These are phyloP conservation scores for Trichoderma semiorbis DNA, from an alignment of 2,329 filamentous ascomycete genomes.

Conservation along the genomic window DNA sequence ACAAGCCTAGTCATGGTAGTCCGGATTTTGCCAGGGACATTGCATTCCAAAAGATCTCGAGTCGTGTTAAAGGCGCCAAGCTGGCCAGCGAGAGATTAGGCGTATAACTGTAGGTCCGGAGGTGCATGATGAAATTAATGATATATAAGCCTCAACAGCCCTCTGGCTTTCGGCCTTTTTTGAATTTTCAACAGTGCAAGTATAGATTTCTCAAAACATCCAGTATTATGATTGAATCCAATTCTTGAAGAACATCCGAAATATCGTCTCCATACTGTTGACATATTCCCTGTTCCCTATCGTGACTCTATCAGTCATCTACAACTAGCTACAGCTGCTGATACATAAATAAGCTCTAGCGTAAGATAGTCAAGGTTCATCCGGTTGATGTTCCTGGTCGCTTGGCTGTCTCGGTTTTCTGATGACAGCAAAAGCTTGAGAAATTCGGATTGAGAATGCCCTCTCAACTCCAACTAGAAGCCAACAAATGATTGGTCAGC, in stretches of 20 bases:
- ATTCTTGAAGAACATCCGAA: no score
- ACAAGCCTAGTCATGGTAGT: conserved; percentile 18
- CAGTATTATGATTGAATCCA: neutral
- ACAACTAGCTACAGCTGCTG: no score
- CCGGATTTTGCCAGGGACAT: conserved; percentile 18
- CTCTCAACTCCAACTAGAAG: neutral
- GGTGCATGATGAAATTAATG: neutral
- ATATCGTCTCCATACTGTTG: no score
- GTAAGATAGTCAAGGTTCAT: neutral
- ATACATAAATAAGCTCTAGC: no score
- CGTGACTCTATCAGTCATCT: no score
- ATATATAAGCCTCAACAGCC: no score
- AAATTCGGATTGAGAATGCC: neutral
- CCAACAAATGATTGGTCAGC: neutral
- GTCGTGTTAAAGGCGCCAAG: conserved; percentile 9
- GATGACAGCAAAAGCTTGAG: neutral
- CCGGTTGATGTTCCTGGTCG: neutral
- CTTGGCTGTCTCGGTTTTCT: neutral
- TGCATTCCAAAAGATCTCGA: conserved; percentile 19
- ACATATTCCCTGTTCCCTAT: no score
- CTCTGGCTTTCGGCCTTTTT: no score
- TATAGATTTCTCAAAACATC: neutral
- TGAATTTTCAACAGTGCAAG: neutral
- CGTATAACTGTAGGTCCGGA: neutral
- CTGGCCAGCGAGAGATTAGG: conserved; percentile 16